Base-by-base conservation (phyloP, 768 basidiomycete species). In the Clitopilus passeckerianus region DNA sequence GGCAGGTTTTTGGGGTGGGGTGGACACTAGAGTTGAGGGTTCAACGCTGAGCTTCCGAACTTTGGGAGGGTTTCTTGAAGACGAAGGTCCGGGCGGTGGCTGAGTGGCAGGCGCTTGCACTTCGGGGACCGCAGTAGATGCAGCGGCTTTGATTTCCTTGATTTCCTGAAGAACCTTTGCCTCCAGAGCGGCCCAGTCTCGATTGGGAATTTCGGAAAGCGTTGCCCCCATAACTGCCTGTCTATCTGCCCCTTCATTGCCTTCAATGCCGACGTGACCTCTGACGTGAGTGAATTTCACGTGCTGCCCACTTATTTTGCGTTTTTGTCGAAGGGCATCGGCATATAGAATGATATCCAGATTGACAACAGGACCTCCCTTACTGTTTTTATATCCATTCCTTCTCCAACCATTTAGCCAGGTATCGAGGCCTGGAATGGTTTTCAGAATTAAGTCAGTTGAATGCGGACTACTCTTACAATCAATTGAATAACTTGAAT, bases 211-310 rank as follows among this genome's bases (percentile, higher is more conserved):
- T 16, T 44, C 59, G 0, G 77, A 74, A 56, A 77, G 59, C 9
- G 66, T 63, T 9, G 80, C 70, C 2, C 93, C 93, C 5, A 71
- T 33, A 59, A 84, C 87, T 3, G 93, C 93, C 58, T 87, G 79
- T 14, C 61, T 65, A 69, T 98, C 95, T 2, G 95, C 95, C 44
- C 83, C 87, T 57, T 98, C 95, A 68, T 98, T 98, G 1, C 95
- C 95, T 57, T 73, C 74, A 27, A 84, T 77, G 0, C 93, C 93
- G 9, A 75, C 77, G 66, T 97, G 95, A 0, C 88, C 95, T 59
- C 84, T 80, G 58, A 98, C 91, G 65, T 94, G 81, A 63, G 84
- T 74, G 53, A 96, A 78, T 35, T 68, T 69, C 46, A 95, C 81
- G 30, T 68, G 71, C 61, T 89, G 88, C 2, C 84, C 85, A 1